Conservation (phyloP, 2,329 filamentous ascomycete genomes). For the Sordariomycetes sp. region DNA sequence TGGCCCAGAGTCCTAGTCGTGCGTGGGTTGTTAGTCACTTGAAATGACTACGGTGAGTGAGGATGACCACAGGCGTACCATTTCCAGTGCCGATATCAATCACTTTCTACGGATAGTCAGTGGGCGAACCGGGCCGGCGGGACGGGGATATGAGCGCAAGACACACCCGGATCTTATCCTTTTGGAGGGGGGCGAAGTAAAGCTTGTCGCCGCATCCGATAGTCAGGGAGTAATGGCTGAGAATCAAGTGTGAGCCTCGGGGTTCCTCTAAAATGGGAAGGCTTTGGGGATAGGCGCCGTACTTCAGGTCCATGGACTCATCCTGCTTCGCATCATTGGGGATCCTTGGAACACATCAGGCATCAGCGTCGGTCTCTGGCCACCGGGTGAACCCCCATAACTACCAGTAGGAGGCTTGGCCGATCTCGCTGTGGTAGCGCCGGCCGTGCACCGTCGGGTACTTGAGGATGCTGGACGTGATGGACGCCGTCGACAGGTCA, state of each 20-base stretch:
- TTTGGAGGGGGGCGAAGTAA: slow-evolving; percentile 12
- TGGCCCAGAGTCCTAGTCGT: slow-evolving; percentile 40
- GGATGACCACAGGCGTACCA: slow-evolving; percentile 6
- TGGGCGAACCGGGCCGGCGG: neutral
- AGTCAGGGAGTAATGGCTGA: slow-evolving; percentile 12
- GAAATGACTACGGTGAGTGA: too few species aligned
- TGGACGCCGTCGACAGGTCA: slow-evolving; percentile 14
- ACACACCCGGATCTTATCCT: neutral
- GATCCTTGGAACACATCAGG: neutral
- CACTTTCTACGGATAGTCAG: slow-evolving; percentile 7
- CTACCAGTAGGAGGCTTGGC: slow-evolving; percentile 17
- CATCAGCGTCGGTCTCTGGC: neutral
- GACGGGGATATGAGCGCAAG: neutral
- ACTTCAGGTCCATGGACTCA: slow-evolving; percentile 11
- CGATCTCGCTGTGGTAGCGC: slow-evolving; percentile 18
- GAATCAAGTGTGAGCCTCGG: too few species aligned
- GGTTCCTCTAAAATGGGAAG: too few species aligned
- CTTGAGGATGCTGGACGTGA: slow-evolving; percentile 17
- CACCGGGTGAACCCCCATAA: too few species aligned
- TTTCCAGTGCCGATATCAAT: slow-evolving; percentile 11
- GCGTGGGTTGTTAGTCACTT: neutral
- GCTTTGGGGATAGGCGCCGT: neutral
- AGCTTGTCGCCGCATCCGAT: slow-evolving; percentile 12
- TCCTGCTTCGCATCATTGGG: slow-evolving; percentile 8
- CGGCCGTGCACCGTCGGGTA: slow-evolving; percentile 19